A percentile compares a stretch with the other conserved stretches of the same genome.
Conservation (phyloP, 352 stramenopile species). For the Pythium angustatum region DNA sequence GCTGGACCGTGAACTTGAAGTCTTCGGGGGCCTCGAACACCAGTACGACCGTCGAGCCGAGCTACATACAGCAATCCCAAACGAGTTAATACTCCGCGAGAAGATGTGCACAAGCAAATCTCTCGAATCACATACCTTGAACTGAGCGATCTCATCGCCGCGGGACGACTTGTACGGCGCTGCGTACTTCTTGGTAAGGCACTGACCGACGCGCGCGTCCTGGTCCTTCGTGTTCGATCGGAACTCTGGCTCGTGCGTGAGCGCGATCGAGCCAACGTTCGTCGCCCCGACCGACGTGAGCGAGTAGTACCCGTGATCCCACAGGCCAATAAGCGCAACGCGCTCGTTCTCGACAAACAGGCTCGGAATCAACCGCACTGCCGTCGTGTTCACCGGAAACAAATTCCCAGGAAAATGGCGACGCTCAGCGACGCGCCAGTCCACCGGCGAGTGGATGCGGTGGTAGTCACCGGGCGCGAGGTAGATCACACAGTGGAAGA, state of each 20-base stretch:
- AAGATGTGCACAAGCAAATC: background rate
- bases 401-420: slow-evolving; percentile 84
- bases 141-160: slow-evolving; percentile 78
- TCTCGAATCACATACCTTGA: slow-evolving; percentile 48
- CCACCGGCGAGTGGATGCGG: slow-evolving; percentile 80
- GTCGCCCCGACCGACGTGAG: slow-evolving; percentile 83
- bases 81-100: background rate
- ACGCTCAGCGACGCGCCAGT: slow-evolving; percentile 73
- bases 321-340: slow-evolving; percentile 69
- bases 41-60: slow-evolving; percentile 85
- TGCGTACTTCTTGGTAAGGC: slow-evolving; percentile 52
- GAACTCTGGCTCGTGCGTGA: slow-evolving; percentile 70
- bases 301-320: slow-evolving; percentile 82
- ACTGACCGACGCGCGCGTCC: slow-evolving; percentile 54
- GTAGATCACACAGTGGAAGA: slow-evolving; percentile 85
- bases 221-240: slow-evolving; percentile 62
- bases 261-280: slow-evolving; percentile 84
- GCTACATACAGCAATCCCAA: slow-evolving; percentile 7
- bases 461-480: slow-evolving; percentile 87
- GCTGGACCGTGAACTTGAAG: slow-evolving; percentile 74
- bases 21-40: slow-evolving; percentile 80
- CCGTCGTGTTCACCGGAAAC: slow-evolving; percentile 75
- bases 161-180: slow-evolving; percentile 38
- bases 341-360: slow-evolving; percentile 87
- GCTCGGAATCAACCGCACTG: slow-evolving; percentile 66